Evolutionary conservation across 2,329 filamentous ascomycete species (phyloP).

Genomic region (Ophiognomonia clavigignenti-juglandacearum): DNA sequence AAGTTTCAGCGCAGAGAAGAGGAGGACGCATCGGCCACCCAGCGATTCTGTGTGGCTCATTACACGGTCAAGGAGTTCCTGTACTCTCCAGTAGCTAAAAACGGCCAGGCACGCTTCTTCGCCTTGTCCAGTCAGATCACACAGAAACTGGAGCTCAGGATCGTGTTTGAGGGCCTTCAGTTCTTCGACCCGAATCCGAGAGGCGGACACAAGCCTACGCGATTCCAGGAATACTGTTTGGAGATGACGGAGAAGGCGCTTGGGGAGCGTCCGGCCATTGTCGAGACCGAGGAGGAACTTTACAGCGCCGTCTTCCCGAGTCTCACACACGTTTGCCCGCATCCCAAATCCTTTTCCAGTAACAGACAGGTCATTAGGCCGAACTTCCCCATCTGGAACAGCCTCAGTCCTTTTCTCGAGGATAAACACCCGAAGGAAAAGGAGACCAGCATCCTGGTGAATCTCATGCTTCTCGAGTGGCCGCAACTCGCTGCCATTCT

Average conservation of each 20-base stretch:
- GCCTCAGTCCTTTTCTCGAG: background rate
- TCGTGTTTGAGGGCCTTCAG: conserved; percentile 4
- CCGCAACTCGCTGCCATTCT: background rate
- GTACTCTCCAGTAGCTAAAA: background rate
- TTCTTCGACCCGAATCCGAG: background rate
- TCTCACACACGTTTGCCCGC: background rate
- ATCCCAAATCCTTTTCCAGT: background rate
- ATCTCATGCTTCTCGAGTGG: conserved; percentile 1
- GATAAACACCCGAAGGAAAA: background rate
- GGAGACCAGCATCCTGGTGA: conserved; percentile 1
- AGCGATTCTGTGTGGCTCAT: conserved; percentile 2
- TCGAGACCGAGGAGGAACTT: background rate
- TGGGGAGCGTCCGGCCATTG: background rate
- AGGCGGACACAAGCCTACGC: background rate
- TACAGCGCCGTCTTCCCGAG: background rate
- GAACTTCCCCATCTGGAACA: background rate
- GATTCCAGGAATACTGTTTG: conserved; percentile 7
- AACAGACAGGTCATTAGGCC: background rate
- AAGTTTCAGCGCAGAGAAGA: background rate
- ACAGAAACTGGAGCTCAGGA: background rate
- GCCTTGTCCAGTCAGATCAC: background rate
- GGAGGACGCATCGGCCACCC: background rate
- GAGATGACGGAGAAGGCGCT: conserved; percentile 5
- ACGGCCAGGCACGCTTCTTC: background rate
- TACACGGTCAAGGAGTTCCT: conserved; percentile 12